Conservation (phyloP, 2,329 filamentous ascomycete species). For the Pseudocercospora eumusae region DNA sequence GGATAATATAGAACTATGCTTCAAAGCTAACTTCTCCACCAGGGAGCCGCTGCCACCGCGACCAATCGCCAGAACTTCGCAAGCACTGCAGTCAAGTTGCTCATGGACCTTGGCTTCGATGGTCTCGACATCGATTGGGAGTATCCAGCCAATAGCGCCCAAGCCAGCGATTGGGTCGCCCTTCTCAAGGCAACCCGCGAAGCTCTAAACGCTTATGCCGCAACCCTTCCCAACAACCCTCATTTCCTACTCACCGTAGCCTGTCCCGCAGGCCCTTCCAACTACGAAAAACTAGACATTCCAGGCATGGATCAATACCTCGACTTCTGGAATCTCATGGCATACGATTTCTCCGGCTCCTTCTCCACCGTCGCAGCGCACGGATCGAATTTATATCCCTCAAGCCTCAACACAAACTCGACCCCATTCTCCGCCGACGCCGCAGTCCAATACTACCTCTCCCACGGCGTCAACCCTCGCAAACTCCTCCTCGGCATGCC, state of each 20-base stretch:
- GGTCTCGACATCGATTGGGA: constrained; percentile 54
- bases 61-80: constrained; percentile 67
- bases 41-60: constrained; percentile 61
- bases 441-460: constrained; percentile 70
- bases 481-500: constrained; percentile 92
- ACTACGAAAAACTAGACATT: constrained; percentile 47
- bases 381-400: constrained; percentile 74
- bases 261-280: constrained; percentile 46
- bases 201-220: constrained; percentile 46
- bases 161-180: constrained; percentile 45
- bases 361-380: constrained; percentile 75
- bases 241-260: constrained; percentile 51
- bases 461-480: constrained; percentile 57
- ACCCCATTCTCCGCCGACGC: constrained; percentile 77
- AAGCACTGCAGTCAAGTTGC: constrained; percentile 67
- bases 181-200: constrained; percentile 43
- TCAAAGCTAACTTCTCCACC: constrained; percentile 5
- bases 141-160: constrained; percentile 44
- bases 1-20: background rate
- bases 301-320: constrained; percentile 45
- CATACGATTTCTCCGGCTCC: constrained; percentile 65
- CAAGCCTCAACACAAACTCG: constrained; percentile 55
- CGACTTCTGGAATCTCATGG: constrained; percentile 56
- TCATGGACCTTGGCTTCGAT: constrained; percentile 77
- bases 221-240: constrained; percentile 38